Base-by-base conservation (phyloP, 805 yeast genomes). In the Peterozyma toletana region DNA sequence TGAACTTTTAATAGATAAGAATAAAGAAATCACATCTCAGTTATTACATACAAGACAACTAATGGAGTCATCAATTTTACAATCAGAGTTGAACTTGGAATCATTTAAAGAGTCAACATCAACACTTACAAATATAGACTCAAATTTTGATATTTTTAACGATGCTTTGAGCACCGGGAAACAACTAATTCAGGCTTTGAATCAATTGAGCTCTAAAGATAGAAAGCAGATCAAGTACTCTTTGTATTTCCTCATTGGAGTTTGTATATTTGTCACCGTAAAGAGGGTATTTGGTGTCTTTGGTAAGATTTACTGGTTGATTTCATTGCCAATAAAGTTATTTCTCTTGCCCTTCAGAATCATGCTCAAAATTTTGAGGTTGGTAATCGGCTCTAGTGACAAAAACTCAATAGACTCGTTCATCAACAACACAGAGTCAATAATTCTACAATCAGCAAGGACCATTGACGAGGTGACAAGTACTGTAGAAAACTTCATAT, bases 161-260 rank as follows among this genome's bases (percentile, higher is more conserved):
- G 63, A 60, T 34, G 53, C 75, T 7, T 54, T 77, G 33, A 51
- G 58, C 40, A 67, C 60, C 42, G 71, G 79, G 1, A 66, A 64
- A 38, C 65, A 66, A 18, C 64, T 77, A 35, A 78, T 77, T 35
- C 66, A 64, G 48, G 66, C 71, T 40, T 75, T 77, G 36, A 78
- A 76, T 48, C 73, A 70, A 50, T 73, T 77, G 42, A 78, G 77
- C 50, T 62, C 66, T 42, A 58, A 63, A 3, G 81, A 77, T 49
- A 66, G 74, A 33, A 44, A 41, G 2, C 43, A 44, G n/a, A 40
- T 44, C 11, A 44, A 44, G 40, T 44, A 44, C 16, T 14, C 47
- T 3, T 37, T 44, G 14, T 44, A 40, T n/a, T 44, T 44, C 39
- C 40, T 44, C 18, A 14, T 40, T 13, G 35, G 33, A 10, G 37